Percentiles rank a stretch among this genome's conserved stretches.
Conservation (phyloP, 2,329 filamentous ascomycete species). For the Metarhizium brunneum region DNA sequence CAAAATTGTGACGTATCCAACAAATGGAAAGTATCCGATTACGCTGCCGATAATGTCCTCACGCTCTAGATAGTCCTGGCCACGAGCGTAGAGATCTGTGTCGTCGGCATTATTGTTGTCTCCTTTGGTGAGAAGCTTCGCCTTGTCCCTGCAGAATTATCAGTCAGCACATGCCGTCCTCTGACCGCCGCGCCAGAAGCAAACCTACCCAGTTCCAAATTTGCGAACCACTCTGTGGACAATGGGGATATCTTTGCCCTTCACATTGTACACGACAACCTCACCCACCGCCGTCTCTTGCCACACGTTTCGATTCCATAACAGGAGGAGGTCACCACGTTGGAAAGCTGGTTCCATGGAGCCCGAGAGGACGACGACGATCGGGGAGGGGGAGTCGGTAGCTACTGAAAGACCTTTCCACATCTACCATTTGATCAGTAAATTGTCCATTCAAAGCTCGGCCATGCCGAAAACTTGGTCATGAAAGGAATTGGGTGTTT, state of each 20-base stretch:
- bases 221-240: constrained; percentile 84
- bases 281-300: constrained; percentile 46
- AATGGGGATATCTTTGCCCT: constrained; percentile 93
- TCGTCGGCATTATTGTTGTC: constrained; percentile 95
- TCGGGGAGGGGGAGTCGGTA: constrained; percentile 66
- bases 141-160: constrained; percentile 32
- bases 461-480: not conserved
- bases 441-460: constrained; percentile 1
- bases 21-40: constrained; percentile 82
- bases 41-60: constrained; percentile 92
- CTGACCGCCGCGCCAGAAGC: not conserved
- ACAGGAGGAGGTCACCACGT: constrained; percentile 63
- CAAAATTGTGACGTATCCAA: constrained; percentile 94
- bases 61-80: constrained; percentile 79
- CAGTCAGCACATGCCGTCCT: not conserved
- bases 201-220: constrained; percentile 47
- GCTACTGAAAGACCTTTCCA: constrained; percentile 81
- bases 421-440: constrained; percentile 38
- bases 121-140: constrained; percentile 87
- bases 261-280: constrained; percentile 66
- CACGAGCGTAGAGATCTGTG: constrained; percentile 73
- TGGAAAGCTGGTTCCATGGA: constrained; percentile 80
- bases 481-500: not conserved
- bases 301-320: constrained; percentile 64
- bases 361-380: constrained; percentile 77